phyloP scores from a whole-genome alignment of 192 early-diverging fungal species.

The Umbelopsis sp. region DNA sequence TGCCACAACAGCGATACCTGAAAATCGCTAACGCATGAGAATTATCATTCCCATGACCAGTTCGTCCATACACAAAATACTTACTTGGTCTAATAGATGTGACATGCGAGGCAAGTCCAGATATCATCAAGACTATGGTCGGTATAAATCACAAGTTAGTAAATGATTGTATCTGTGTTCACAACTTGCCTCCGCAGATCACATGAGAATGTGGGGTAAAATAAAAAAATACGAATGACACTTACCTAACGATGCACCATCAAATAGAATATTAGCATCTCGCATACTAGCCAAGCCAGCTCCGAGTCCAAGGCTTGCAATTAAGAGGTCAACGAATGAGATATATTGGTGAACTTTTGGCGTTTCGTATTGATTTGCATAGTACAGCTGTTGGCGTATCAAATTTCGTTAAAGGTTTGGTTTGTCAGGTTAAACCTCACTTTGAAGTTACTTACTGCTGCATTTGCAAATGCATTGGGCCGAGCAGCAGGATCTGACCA shows the following conservation, averaged over 20 bases:
- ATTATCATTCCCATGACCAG: not conserved
- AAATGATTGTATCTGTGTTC: not conserved
- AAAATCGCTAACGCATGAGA: not conserved
- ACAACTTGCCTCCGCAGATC: not conserved
- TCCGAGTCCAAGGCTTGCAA: constrained; percentile 25
- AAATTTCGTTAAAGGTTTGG: not conserved
- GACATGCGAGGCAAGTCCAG: not conserved
- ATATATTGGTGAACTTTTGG: constrained; percentile 32
- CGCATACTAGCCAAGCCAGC: constrained; percentile 33
- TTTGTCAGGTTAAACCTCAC: not conserved
- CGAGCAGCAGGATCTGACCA: constrained; percentile 27
- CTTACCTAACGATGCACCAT: constrained; percentile 36
- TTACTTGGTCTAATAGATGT: not conserved
- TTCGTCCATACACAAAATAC: not conserved
- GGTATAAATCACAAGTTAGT: not conserved
- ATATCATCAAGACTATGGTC: constrained; percentile 7
- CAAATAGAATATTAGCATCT: constrained; percentile 31
- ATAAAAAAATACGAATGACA: not conserved
- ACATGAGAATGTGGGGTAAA: constrained; percentile 16
- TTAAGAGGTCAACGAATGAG: constrained; percentile 29
- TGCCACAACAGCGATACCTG: constrained; percentile 16
- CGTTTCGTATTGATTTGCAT: constrained; percentile 21
- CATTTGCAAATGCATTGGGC: constrained; percentile 27
- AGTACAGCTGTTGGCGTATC: constrained; percentile 24
- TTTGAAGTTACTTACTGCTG: no score